Percentiles rank a stretch among this genome's conserved stretches.
These are phyloP conservation scores for Cytospora piceicola DNA, from an alignment of 2,329 filamentous ascomycete species.

Conservation along the genomic window DNA sequence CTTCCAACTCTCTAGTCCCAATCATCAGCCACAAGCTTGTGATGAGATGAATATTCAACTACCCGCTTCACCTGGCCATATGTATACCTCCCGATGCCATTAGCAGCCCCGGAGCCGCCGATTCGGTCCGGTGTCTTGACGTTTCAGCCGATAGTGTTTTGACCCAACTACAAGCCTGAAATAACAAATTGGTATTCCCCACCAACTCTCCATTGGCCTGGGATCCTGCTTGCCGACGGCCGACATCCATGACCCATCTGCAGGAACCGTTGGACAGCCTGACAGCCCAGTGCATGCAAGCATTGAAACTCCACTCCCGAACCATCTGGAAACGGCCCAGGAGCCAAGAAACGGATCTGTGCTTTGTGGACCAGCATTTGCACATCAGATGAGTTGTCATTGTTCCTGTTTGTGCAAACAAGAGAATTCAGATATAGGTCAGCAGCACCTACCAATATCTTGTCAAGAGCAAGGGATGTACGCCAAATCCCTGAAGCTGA, in stretches of 20 bases:
- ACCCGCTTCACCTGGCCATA: not conserved
- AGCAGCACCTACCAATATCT: not conserved
- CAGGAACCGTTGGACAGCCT: not conserved
- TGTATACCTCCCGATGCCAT: not conserved
- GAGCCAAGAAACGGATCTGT: not conserved
- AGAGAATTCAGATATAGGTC: not conserved
- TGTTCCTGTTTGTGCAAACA: not conserved
- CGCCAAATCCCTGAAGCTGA: constrained; percentile 5
- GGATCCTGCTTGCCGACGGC: constrained; percentile 3
- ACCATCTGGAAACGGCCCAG: not conserved
- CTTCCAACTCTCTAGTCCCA: not conserved
- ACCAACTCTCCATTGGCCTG: not conserved
- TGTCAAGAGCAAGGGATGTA: not conserved
- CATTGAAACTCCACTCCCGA: constrained; percentile 1
- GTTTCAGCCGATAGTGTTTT: not conserved
- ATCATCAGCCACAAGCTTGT: not conserved
- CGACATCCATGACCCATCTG: not conserved
- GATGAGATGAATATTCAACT: not conserved
- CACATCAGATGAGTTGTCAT: not conserved
- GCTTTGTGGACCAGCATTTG: not conserved
- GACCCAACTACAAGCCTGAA: not conserved
- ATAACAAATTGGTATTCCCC: not conserved
- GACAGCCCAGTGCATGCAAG: not conserved
- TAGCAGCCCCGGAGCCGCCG: not conserved
- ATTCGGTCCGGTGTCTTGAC: constrained; percentile 3